Evolutionary conservation across 1,284 basidiomycete species (phyloP), one percentile per base, ranked within the genome.

Genomic region (Cutaneotrichosporon dermatis): DNA sequence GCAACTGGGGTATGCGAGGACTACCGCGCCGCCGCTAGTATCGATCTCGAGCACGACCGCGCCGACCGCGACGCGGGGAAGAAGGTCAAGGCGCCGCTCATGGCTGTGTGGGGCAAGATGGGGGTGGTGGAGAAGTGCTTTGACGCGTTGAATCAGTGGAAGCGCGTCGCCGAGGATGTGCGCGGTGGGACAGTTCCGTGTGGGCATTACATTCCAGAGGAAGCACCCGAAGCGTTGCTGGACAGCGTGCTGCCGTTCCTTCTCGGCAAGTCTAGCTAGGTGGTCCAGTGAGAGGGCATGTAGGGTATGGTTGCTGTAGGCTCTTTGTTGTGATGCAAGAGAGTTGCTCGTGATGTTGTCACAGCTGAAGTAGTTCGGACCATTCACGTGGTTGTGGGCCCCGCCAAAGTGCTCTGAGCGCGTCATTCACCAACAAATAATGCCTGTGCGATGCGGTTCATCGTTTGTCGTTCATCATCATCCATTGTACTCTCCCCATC

Each of bases 131-230:
- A 76, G 36, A 62, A 55, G 34, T 63, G 59, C 40, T 59, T 60
- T 6, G 68, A 73, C 35, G 66, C 46, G 12, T 68, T 3, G 33
- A 37, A 37, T 3, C 15, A 51, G n/a, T 74, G 16, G 65, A 55
- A 2, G 55, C 77, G 41, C 79, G 77, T 77, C 63, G 65, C 49
- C 60, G 64, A 11, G 70, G 67, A 49, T 10, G 66, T 77, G 12
- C 60, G 57, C 1, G 77, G 76, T 0, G 56, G 57, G 33, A 58
- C 51, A 0, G 13, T 75, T 10, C 68, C 71, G 2, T 67, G 73
- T 43, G 77, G 77, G n/a, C 78, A 79, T 66, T 78, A 78, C 58
- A 67, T 79, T 4, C 72, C 76, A 3, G 78, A 78, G 53, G 75
- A 77, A 57, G 61, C 64, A 53, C 69, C 72, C 4, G 61, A 69